phyloP scores from a whole-genome alignment of 2,329 filamentous ascomycete genomes.

The Penicillium sp. region DNA sequence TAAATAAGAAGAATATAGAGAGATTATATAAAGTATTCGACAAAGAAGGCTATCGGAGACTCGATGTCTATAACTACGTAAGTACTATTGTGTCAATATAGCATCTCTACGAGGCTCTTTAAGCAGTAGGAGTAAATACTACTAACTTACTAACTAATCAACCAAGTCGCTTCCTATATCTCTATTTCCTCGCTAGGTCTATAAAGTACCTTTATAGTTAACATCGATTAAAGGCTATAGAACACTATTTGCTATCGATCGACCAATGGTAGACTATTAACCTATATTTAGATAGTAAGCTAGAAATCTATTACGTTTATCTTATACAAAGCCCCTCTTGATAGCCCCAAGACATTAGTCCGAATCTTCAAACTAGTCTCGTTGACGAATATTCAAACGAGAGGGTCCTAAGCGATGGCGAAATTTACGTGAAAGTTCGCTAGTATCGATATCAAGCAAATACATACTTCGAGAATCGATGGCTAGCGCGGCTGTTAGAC shows the following conservation, averaged over 20 bases:
- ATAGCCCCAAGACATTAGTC: constrained; percentile 20
- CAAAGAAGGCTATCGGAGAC: constrained; percentile 19
- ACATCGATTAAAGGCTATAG: constrained; percentile 22
- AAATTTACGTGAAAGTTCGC: constrained; percentile 23
- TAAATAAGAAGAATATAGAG: constrained; percentile 19
- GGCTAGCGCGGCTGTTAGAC: constrained; percentile 10
- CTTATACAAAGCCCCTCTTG: too few relatives aligned
- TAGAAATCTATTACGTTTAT: too few relatives aligned
- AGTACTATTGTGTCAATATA: constrained; percentile 15
- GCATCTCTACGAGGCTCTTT: constrained; percentile 11
- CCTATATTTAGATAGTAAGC: constrained; percentile 23
- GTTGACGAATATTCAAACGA: constrained; percentile 22
- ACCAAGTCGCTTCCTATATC: constrained; percentile 13
- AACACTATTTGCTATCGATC: constrained; percentile 15
- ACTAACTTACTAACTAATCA: constrained; percentile 7
- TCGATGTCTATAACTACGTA: constrained; percentile 20
- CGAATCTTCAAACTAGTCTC: constrained; percentile 7
- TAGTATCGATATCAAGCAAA: constrained; percentile 22
- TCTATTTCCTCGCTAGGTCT: constrained; percentile 18
- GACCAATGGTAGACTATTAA: constrained; percentile 30
- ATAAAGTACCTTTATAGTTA: constrained; percentile 22
- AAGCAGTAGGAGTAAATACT: neutral
- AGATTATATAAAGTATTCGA: constrained; percentile 20
- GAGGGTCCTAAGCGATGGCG: constrained; percentile 16
- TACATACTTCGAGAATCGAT: constrained; percentile 15